Conservation (phyloP, 805 yeast species). For the Metschnikowia anglica region DNA sequence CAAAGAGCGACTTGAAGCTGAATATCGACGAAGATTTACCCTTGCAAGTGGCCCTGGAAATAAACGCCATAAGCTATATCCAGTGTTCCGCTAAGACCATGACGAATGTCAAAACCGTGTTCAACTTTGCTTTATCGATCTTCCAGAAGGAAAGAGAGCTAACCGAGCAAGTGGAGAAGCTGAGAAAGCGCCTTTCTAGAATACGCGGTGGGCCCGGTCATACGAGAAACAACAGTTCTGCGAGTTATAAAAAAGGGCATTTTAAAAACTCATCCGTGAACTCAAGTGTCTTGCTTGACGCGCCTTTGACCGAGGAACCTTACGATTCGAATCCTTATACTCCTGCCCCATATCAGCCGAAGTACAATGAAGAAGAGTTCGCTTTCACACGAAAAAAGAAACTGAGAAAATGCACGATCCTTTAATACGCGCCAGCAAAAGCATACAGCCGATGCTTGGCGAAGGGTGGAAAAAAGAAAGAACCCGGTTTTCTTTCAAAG, state of each 20-base stretch:
- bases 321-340: slow-evolving; percentile 39
- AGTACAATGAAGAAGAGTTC: slow-evolving; percentile 42
- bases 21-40: slow-evolving; percentile 48
- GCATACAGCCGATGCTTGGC: no score
- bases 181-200: slow-evolving; percentile 35
- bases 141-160: slow-evolving; percentile 39
- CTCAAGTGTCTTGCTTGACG: slow-evolving; percentile 36
- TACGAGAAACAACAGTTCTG: slow-evolving; percentile 21
- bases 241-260: slow-evolving; percentile 33
- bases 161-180: slow-evolving; percentile 39
- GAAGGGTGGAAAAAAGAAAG: neutral
- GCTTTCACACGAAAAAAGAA: slow-evolving; percentile 38
- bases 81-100: slow-evolving; percentile 78
- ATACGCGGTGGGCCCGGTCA: slow-evolving; percentile 28
- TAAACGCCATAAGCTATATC: slow-evolving; percentile 70
- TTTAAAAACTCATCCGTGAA: slow-evolving; percentile 38
- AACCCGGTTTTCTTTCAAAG: neutral
- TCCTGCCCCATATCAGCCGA: slow-evolving; percentile 14
- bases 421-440: no score
- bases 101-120: slow-evolving; percentile 65
- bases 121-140: slow-evolving; percentile 56
- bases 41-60: slow-evolving; percentile 51
- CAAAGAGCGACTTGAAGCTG: slow-evolving; percentile 62
- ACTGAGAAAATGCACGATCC: slow-evolving; percentile 34
- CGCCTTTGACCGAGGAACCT: slow-evolving; percentile 39